A percentile compares a stretch with the other conserved stretches of the same genome.
phyloP scores from a whole-genome alignment of 805 yeast genomes.

The Saccharomycopsis sp. region DNA sequence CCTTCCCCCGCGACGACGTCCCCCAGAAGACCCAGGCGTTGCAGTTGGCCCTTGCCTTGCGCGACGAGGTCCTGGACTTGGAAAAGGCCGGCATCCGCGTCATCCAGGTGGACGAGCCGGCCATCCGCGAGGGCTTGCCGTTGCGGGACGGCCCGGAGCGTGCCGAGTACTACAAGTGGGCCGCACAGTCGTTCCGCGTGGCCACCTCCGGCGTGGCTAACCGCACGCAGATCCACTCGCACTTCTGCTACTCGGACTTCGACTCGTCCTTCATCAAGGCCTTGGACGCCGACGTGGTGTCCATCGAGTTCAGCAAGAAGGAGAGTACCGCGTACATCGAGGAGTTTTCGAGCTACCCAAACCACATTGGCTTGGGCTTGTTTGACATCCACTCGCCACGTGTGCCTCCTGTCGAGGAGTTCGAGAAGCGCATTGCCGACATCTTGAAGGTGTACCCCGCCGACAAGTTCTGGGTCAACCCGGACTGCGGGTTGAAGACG shows the following conservation, averaged over 20 bases:
- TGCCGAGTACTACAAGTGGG: slow-evolving; percentile 95
- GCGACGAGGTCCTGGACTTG: slow-evolving; percentile 97
- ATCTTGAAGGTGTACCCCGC: slow-evolving; percentile 97
- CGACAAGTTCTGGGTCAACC: slow-evolving; percentile 99
- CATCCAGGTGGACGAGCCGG: slow-evolving; percentile 99
- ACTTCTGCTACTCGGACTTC: slow-evolving; percentile 99
- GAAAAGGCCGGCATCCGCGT: slow-evolving; percentile 98
- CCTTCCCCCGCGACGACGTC: slow-evolving; percentile 99
- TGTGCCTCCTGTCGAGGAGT: slow-evolving; percentile 96
- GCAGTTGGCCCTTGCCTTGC: slow-evolving; percentile 94
- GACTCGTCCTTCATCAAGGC: slow-evolving; percentile 99
- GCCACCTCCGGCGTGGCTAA: slow-evolving; percentile 97
- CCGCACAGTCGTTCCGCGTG: slow-evolving; percentile 98
- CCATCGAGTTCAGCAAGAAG: slow-evolving; percentile 99
- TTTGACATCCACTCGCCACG: slow-evolving; percentile 99
- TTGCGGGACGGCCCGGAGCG: slow-evolving; percentile 97
- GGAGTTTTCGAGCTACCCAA: slow-evolving; percentile 97
- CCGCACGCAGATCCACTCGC: slow-evolving; percentile 97
- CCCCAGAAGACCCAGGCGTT: slow-evolving; percentile 88
- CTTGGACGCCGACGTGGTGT: slow-evolving; percentile 98
- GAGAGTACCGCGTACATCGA: slow-evolving; percentile 97
- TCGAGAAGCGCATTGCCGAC: slow-evolving; percentile 86
- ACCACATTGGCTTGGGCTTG: slow-evolving; percentile 99
- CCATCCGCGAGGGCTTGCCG: slow-evolving; percentile 99
- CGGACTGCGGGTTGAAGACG: slow-evolving; percentile 99